Conservation (phyloP, 2,329 filamentous ascomycete genomes). For the Aureobasidium lini region DNA sequence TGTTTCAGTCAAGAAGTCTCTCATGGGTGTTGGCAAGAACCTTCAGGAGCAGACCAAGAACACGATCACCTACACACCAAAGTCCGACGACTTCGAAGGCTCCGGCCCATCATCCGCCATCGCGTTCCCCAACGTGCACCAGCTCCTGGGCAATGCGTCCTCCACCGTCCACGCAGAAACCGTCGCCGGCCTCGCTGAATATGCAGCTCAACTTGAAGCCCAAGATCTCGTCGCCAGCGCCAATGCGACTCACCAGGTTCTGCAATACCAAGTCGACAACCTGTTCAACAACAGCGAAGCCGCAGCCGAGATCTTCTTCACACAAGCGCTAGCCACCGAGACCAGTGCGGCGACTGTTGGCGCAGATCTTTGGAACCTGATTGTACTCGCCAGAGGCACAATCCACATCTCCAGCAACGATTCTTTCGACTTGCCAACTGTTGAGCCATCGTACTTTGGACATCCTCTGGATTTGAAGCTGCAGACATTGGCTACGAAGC, state of each 20-base stretch:
- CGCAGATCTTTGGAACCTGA: slow-evolving; percentile 32
- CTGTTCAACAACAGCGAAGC: slow-evolving; percentile 20
- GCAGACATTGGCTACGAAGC: slow-evolving; percentile 29
- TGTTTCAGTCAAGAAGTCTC: slow-evolving; percentile 15
- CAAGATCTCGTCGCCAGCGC: slow-evolving; percentile 19
- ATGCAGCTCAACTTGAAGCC: slow-evolving; percentile 20
- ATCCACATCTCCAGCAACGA: slow-evolving; percentile 19
- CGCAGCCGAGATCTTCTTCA: slow-evolving; percentile 32
- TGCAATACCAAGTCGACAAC: slow-evolving; percentile 22
- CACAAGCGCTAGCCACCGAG: slow-evolving; percentile 22
- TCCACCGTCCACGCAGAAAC: slow-evolving; percentile 21
- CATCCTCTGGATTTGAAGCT: slow-evolving; percentile 31
- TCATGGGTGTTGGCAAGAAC: slow-evolving; percentile 28
- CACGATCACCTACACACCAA: slow-evolving; percentile 18
- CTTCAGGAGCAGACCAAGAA: slow-evolving; percentile 22
- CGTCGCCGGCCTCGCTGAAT: slow-evolving; percentile 23
- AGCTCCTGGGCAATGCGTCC: slow-evolving; percentile 29
- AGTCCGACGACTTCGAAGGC: slow-evolving; percentile 25
- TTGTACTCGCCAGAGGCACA: slow-evolving; percentile 22
- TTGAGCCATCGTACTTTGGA: slow-evolving; percentile 38
- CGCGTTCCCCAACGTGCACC: slow-evolving; percentile 29
- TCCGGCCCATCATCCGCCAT: slow-evolving; percentile 33
- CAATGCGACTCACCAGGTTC: slow-evolving; percentile 18
- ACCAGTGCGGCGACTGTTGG: slow-evolving; percentile 20
- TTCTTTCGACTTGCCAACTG: slow-evolving; percentile 29